A percentile compares a stretch with the other conserved stretches of the same genome.
Conservation (phyloP, 2,329 filamentous ascomycete genomes). For the Exophiala sp. region DNA sequence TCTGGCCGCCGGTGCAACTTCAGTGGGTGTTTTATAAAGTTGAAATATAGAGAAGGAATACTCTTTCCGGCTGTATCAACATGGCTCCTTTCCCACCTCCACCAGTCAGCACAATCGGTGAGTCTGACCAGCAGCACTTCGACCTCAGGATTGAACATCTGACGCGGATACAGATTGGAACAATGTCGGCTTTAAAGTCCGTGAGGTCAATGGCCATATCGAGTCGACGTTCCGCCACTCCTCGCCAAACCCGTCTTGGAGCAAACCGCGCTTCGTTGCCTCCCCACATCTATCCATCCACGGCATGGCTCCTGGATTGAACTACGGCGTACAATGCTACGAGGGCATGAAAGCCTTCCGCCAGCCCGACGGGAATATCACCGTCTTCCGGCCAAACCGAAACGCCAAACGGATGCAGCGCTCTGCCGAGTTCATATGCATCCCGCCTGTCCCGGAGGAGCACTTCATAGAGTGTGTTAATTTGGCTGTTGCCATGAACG, state of each 20-base stretch:
- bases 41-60: too few relatives aligned
- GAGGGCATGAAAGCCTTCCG: slow-evolving; percentile 98
- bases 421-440: slow-evolving; percentile 74
- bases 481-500: slow-evolving; percentile 79
- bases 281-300: slow-evolving; percentile 84
- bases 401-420: slow-evolving; percentile 82
- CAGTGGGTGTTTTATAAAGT: too few relatives aligned
- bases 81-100: slow-evolving; percentile 61
- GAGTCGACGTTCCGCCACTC: slow-evolving; percentile 74
- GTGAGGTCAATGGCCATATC: slow-evolving; percentile 93
- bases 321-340: slow-evolving; percentile 97
- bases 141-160: neutral
- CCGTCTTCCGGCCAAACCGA: slow-evolving; percentile 78
- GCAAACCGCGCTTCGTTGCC: slow-evolving; percentile 65
- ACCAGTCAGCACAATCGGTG: slow-evolving; percentile 68
- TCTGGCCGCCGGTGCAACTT: too few relatives aligned
- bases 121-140: slow-evolving; percentile 14
- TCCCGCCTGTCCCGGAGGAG: slow-evolving; percentile 70
- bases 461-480: slow-evolving; percentile 71
- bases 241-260: slow-evolving; percentile 37
- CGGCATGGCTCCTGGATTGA: slow-evolving; percentile 89
- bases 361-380: slow-evolving; percentile 63
- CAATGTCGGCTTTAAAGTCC: slow-evolving; percentile 85
- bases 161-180: slow-evolving; percentile 62
- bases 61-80: neutral